Base-by-base conservation (phyloP, 768 basidiomycete species). In the Tephrocybe sp. region DNA sequence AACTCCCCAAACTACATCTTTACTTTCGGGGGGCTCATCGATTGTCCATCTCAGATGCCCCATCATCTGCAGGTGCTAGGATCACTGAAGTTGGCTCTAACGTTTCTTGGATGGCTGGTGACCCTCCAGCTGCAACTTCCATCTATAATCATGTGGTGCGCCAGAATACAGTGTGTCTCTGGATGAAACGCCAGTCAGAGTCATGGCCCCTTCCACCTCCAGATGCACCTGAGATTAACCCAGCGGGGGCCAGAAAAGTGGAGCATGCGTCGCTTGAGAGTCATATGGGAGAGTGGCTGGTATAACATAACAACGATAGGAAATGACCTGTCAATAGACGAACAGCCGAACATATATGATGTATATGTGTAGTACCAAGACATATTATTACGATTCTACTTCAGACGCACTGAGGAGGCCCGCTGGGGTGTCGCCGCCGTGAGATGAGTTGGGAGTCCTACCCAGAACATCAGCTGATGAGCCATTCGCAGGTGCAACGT, bases 381-480 rank as follows among this genome's bases (percentile, higher is more conserved):
- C 6, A 9, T n/a, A 8, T 7, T 9, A n/a, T 36, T 53, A 53
- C 23, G 32, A 36, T 40, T 56, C 56, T 44, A 20, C 48, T 40
- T 48, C 54, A 38, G 37, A 50, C 24, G 34, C 25, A 21, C n/a
- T 39, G 56, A 62, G 18, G 62, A 67, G 53, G 53, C 65, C 60
- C 20, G 70, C 67, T 20, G 84, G 83, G 30, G 83, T 78, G 43
- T 70, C 68, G 20, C 77, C 80, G n/a, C 83, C 84, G 62, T 85
- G 76, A 18, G 76, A 79, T 24, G 84, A 85, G 51, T 71, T 80
- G 0, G 84, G 84, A 15, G 84, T 85, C 60, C 79, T 68, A 41
- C 75, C 72, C 25, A 63, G 50, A 56, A 58, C 63, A 61, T 68
- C 73, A 50, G 58, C 50, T 32, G 57, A 28, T 23, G 50, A 51